These are phyloP conservation scores for Solanum etuberosum DNA, from an alignment of 257 asterid genomes.

Conservation along the genomic window DNA sequence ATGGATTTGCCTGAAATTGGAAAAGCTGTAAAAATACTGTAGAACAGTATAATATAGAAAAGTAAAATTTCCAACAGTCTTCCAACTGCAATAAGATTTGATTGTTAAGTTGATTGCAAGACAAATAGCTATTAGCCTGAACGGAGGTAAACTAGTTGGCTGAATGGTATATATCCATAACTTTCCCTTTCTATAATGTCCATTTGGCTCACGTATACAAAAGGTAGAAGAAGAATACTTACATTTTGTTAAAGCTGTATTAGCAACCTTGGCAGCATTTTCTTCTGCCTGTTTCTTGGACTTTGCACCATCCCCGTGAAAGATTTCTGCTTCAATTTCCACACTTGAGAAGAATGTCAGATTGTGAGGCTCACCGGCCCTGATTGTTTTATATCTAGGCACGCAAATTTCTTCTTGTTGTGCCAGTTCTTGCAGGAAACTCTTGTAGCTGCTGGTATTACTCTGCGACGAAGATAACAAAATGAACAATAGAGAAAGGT, in stretches of 20 bases:
- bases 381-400: conserved; percentile 3
- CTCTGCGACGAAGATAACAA: background rate
- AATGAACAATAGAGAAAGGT: background rate
- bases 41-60: background rate
- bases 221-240: background rate
- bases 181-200: background rate
- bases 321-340: conserved; percentile 30
- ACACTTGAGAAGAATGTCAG: conserved; percentile 24
- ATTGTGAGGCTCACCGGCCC: background rate
- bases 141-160: background rate
- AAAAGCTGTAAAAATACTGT: background rate
- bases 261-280: conserved; percentile 42
- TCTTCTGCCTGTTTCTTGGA: conserved; percentile 38
- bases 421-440: conserved; percentile 23
- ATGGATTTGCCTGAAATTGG: conserved; percentile 15
- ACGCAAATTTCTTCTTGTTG: conserved; percentile 13
- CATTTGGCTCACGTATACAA: background rate
- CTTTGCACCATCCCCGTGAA: conserved; percentile 23
- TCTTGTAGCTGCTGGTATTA: conserved; percentile 22
- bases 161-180: background rate
- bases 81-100: background rate
- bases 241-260: conserved; percentile 21
- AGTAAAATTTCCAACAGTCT: background rate
- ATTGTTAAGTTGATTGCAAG: background rate
- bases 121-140: background rate